Base-by-base conservation (phyloP, 768 basidiomycete species). In the Serendipita sp. region DNA sequence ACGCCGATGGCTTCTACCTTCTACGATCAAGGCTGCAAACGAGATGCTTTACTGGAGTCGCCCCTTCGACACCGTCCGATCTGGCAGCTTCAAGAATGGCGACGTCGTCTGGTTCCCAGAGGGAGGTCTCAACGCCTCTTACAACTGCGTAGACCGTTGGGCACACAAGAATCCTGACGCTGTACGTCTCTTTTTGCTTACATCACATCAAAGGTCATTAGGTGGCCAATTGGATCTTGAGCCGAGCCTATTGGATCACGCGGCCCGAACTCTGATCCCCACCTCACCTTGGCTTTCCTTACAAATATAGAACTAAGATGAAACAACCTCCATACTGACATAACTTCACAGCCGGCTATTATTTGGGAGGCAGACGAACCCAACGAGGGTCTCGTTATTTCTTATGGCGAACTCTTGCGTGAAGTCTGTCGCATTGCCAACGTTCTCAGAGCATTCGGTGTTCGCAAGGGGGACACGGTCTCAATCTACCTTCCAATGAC, bases 291-390 rank as follows among this genome's bases (percentile, higher is more conserved):
- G 16, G n/a, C 48, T 8, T 32, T 51, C 8, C 7, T 51, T 32
- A 7, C 48, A 51, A 51, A 18, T 18, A 51, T 51, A 51, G 48
- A 5, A 51, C n/a, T n/a, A 18, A 51, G 23, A 23, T 23, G 23
- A 23, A 23, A 23, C 1, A 23, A 23, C 23, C 23, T 23, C 23
- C 23, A 23, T 51, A 51, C 28, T 60, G 28, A 36, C 56, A 11
- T n/a, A 8, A 10, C 16, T 35, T 11, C 47, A 35, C 23, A 92
- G 89, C 85, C 86, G 32, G 95, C 95, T 34, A 96, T 98, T 75
- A 93, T 98, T 74, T 99, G 94, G 77, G 95, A 99, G 74, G 94
- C 93, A 1, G 95, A 99, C 71, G 95, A 99, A 73, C 88, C 93
- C 0, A 84, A 81, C 64, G 80, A 90, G 54, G 88, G 91, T 58